These are phyloP conservation scores for Acorus gramineus DNA, from an alignment of 106 monocot species.

Conservation along the genomic window DNA sequence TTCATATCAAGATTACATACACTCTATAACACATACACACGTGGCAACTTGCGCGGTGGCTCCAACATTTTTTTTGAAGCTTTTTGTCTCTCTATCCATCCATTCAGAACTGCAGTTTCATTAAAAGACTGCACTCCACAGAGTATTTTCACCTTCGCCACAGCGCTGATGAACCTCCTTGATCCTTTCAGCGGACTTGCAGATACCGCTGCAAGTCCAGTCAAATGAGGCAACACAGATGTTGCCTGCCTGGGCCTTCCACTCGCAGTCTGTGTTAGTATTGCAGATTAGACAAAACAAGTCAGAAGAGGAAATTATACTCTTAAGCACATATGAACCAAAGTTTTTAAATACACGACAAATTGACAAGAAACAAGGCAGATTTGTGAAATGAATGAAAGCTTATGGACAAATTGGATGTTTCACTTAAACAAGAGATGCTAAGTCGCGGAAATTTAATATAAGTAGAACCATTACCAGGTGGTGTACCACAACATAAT, in stretches of 20 bases:
- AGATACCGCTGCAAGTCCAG: constrained; percentile 47
- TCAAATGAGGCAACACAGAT: constrained; percentile 42
- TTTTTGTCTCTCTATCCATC: background rate
- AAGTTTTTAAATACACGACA: too few relatives aligned
- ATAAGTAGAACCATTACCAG: constrained; percentile 16
- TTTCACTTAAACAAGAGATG: background rate
- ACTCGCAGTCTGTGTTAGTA: constrained; percentile 31
- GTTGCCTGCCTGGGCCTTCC: constrained; percentile 50
- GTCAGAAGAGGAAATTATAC: too few relatives aligned
- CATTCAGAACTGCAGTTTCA: background rate
- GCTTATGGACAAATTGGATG: too few relatives aligned
- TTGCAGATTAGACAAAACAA: too few relatives aligned
- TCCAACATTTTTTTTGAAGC: too few relatives aligned
- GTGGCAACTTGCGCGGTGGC: background rate
- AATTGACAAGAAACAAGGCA: too few relatives aligned
- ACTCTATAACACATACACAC: background rate
- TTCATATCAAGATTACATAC: too few relatives aligned
- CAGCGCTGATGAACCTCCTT: constrained; percentile 34
- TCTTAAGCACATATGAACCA: too few relatives aligned
- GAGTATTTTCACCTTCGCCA: constrained; percentile 36
- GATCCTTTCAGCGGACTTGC: constrained; percentile 39
- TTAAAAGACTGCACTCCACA: constrained; percentile 31
- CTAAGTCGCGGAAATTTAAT: background rate
- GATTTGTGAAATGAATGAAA: too few relatives aligned
- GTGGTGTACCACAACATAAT: constrained; percentile 45